These are phyloP conservation scores for Sclerotinia spermophila DNA, from an alignment of 2,329 filamentous ascomycete genomes.

Conservation along the genomic window DNA sequence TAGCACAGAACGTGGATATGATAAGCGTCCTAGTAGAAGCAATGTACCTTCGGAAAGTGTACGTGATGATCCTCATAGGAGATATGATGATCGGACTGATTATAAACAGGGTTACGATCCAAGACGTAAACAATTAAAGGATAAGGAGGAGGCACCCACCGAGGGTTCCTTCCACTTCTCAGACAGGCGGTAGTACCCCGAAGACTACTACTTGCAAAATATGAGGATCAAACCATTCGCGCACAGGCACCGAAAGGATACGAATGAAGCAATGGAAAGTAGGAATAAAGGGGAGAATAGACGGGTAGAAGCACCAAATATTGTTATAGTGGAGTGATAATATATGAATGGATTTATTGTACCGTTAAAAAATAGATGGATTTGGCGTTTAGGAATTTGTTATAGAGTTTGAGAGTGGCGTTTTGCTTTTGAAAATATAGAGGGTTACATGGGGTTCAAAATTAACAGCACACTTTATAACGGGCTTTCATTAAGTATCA, in stretches of 20 bases:
- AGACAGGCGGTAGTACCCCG: background rate
- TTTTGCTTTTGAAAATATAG: background rate
- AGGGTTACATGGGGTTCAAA: background rate
- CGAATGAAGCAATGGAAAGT: background rate
- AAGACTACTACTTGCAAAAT: background rate
- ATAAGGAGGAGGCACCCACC: background rate
- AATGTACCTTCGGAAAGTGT: too few species aligned
- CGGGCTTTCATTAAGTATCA: background rate
- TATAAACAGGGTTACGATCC: too few species aligned
- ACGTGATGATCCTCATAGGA: too few species aligned
- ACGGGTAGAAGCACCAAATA: background rate
- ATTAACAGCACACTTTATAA: too few species aligned
- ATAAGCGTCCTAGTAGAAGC: too few species aligned
- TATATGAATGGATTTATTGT: background rate
- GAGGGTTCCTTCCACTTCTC: background rate
- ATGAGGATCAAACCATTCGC: background rate
- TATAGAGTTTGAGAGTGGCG: background rate
- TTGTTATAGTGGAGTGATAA: background rate
- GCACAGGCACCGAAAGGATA: background rate
- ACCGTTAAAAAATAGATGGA: background rate
- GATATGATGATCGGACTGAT: too few species aligned
- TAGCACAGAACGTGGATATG: too few species aligned
- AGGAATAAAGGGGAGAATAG: background rate
- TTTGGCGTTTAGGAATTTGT: background rate
- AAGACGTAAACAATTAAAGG: too few species aligned